Evolutionary conservation across 345 rosid genomes (phyloP), one percentile per base, ranked within the genome.

Genomic region (Gossypium thurberi): DNA sequence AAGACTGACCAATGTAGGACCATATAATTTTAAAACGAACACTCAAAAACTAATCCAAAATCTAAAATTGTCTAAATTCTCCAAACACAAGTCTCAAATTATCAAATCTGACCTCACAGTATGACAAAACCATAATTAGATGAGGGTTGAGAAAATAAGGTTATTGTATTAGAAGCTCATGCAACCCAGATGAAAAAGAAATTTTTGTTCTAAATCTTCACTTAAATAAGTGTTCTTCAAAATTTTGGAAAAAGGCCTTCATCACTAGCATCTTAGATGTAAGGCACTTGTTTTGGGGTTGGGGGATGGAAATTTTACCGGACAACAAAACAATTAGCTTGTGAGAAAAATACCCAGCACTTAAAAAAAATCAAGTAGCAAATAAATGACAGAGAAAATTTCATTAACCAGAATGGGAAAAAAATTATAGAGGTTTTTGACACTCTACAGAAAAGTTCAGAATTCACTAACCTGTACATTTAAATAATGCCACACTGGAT

Each of bases 401-500:
- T 15, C 59, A 47, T 21, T 26, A 60, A 14, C 62, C 51, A 25
- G 47, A 59, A 53, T 33, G 44, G 69, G 13, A 56, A 44, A 23
- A 28, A 10, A 15, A 21, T 11, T 1, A 61, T 37, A 74, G 50
- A 57, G 46, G 5, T 21, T 18, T 48, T 26, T 25, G 10, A 20
- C 9, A 46, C 62, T 25, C 47, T n/a, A 73, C 2, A 46, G 64
- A 37, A 53, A 33, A 55, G 40, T 75, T 63, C 71, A 40, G 21
- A 62, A 81, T 76, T 65, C 8, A 81, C 90, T 68, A 58, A 92
- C 99, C 99, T 92, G 98, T 63, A 92, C 89, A 81, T 85, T 92
- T 79, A 95, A 85, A 81, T 88, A 91, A 83, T 95, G 97, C 99
- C 99, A 91, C 65, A 89, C 96, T 43, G 99, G 99, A 83, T 95